Conservation (phyloP, 2,329 filamentous ascomycete species). For the Scedosporium aurantiacum region DNA sequence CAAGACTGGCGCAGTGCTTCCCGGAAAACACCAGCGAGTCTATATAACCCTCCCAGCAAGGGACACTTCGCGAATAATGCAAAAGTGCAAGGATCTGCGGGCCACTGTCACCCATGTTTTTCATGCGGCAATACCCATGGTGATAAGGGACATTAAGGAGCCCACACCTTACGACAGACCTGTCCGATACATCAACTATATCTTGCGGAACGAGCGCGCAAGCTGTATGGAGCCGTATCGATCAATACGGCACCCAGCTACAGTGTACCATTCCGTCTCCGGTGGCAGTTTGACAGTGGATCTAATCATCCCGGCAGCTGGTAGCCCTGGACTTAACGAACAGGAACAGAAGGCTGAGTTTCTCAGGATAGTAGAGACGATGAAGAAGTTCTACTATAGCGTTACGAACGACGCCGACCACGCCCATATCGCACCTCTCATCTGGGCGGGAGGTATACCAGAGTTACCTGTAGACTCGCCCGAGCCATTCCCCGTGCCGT, state of each 20-base stretch:
- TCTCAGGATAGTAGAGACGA: constrained; percentile 12
- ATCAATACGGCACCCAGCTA: constrained; percentile 13
- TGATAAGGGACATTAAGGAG: constrained; percentile 16
- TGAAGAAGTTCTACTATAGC: constrained; percentile 17
- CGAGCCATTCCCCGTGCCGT: constrained; percentile 13
- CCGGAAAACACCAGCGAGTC: constrained; percentile 16
- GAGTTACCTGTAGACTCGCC: constrained; percentile 5
- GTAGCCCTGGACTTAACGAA: neutral
- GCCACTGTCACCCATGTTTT: constrained; percentile 21
- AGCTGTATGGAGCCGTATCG: constrained; percentile 16
- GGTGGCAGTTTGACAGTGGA: constrained; percentile 16
- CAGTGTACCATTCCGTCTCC: constrained; percentile 21
- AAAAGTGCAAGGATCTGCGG: constrained; percentile 10
- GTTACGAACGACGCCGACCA: constrained; percentile 20
- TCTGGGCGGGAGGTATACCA: constrained; percentile 13
- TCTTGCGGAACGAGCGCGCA: constrained; percentile 20
- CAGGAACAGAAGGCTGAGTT: constrained; percentile 14
- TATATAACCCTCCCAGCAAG: constrained; percentile 11
- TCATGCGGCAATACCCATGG: constrained; percentile 21
- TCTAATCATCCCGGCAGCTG: constrained; percentile 11
- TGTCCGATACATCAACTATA: constrained; percentile 19
- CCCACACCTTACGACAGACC: neutral
- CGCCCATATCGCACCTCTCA: constrained; percentile 14
- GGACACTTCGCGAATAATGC: constrained; percentile 11
- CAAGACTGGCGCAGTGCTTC: constrained; percentile 8